These are phyloP conservation scores for Podaxis carcinomalis DNA, from an alignment of 768 basidiomycete species.

Conservation along the genomic window DNA sequence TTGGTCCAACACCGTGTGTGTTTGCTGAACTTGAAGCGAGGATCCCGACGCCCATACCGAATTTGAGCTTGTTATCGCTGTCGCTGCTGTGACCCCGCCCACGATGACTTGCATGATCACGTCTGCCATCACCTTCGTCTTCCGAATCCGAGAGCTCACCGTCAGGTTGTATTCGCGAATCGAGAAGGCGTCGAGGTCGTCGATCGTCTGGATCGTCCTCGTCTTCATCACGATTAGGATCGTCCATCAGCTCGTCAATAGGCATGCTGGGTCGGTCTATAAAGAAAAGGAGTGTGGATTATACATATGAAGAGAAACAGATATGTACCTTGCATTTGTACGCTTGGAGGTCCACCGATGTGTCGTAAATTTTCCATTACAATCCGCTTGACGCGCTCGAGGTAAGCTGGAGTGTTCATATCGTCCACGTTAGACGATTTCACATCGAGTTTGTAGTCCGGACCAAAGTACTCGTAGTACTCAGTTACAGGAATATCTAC, in stretches of 20 bases:
- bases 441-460: constrained; percentile 94
- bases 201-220: constrained; percentile 73
- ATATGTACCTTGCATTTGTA: constrained; percentile 79
- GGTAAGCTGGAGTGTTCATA: constrained; percentile 87
- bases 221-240: constrained; percentile 80
- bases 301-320: background rate
- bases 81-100: constrained; percentile 48
- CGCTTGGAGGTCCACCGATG: constrained; percentile 84
- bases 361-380: constrained; percentile 89
- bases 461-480: constrained; percentile 99
- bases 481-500: constrained; percentile 96
- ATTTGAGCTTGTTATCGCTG: constrained; percentile 46
- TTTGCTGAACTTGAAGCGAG: constrained; percentile 56
- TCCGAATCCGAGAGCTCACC: constrained; percentile 96
- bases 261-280: constrained; percentile 81
- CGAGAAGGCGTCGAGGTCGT: constrained; percentile 71
- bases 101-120: constrained; percentile 59
- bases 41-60: constrained; percentile 68
- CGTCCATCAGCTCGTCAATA: constrained; percentile 81
- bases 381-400: constrained; percentile 89
- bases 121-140: constrained; percentile 88
- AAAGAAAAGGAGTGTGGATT: background rate
- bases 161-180: constrained; percentile 77
- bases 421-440: constrained; percentile 94
- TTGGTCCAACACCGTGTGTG: constrained; percentile 74